These are phyloP conservation scores for Leccinellum rugosiceps DNA, from an alignment of 768 basidiomycete genomes.

Conservation along the genomic window DNA sequence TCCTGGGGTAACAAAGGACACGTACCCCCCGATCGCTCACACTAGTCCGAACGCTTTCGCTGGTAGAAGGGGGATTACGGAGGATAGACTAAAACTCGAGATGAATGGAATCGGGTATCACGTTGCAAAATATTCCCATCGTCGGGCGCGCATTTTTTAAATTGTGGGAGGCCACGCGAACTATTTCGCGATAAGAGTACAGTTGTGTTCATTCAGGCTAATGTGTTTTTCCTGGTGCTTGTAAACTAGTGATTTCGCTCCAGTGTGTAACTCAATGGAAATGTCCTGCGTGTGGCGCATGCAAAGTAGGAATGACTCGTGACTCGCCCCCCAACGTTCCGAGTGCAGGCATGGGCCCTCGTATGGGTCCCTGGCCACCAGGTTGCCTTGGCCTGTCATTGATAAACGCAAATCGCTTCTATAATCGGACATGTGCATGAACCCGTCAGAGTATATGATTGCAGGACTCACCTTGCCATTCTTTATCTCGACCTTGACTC, in stretches of 20 bases:
- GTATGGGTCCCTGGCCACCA: slow-evolving; percentile 2
- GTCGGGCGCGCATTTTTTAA: slow-evolving; percentile 11
- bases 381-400: slow-evolving; percentile 2
- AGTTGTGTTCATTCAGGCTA: neutral
- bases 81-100: slow-evolving; percentile 29
- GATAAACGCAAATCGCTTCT: slow-evolving; percentile 15
- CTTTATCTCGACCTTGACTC: slow-evolving; percentile 13
- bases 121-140: slow-evolving; percentile 46
- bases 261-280: neutral
- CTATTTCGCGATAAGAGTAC: neutral
- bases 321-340: slow-evolving; percentile 25
- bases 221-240: neutral
- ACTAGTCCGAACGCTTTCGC: slow-evolving; percentile 22
- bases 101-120: slow-evolving; percentile 46
- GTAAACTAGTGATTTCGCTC: neutral
- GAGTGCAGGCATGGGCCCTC: slow-evolving; percentile 23
- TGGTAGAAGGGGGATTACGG: slow-evolving; percentile 13
- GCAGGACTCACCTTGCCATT: slow-evolving; percentile 18
- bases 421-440: neutral
- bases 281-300: slow-evolving; percentile 6
- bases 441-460: neutral
- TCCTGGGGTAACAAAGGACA: slow-evolving; percentile 50
- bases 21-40: slow-evolving; percentile 45
- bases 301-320: slow-evolving; percentile 24
- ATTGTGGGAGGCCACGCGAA: neutral